These are phyloP conservation scores for Colletotrichum tamarilloi DNA, from an alignment of 2,329 filamentous ascomycete species.

Conservation along the genomic window DNA sequence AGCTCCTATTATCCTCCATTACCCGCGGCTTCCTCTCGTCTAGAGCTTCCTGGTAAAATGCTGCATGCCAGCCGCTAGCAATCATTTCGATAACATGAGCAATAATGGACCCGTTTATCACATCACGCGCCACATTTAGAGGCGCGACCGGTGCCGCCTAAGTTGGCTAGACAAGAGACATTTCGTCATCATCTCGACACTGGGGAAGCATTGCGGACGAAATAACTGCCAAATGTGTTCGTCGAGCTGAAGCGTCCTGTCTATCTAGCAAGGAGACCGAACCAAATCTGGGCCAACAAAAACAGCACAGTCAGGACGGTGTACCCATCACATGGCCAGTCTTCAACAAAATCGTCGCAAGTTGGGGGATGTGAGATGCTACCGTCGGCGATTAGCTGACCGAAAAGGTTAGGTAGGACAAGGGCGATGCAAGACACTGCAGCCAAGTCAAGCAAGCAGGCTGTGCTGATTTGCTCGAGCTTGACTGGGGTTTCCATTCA, in stretches of 20 bases:
- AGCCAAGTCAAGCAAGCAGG: slow-evolving; percentile 33
- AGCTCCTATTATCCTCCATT: slow-evolving; percentile 31
- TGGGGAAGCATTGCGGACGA: background rate
- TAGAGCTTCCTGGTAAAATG: slow-evolving; percentile 13
- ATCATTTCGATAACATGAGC: slow-evolving; percentile 5
- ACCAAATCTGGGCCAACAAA: slow-evolving; percentile 4
- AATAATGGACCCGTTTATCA: slow-evolving; percentile 14
- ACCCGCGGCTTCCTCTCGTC: slow-evolving; percentile 36
- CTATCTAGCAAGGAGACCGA: background rate
- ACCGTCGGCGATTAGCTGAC: slow-evolving; percentile 16
- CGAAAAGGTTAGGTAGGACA: slow-evolving; percentile 36
- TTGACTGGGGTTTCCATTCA: background rate
- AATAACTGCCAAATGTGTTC: background rate
- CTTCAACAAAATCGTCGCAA: slow-evolving; percentile 11
- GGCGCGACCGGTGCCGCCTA: background rate
- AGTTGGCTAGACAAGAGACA: slow-evolving; percentile 28
- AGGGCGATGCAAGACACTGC: slow-evolving; percentile 34
- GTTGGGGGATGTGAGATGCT: background rate
- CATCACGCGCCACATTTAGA: slow-evolving; percentile 25
- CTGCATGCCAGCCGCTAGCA: slow-evolving; percentile 15
- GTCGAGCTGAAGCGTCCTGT: background rate
- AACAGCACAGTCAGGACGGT: background rate
- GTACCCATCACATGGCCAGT: slow-evolving; percentile 11
- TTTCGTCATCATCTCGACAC: slow-evolving; percentile 20
- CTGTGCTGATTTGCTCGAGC: slow-evolving; percentile 18